These are phyloP conservation scores for Stylonectria norvegica DNA, from an alignment of 2,329 filamentous ascomycete genomes.

Conservation along the genomic window DNA sequence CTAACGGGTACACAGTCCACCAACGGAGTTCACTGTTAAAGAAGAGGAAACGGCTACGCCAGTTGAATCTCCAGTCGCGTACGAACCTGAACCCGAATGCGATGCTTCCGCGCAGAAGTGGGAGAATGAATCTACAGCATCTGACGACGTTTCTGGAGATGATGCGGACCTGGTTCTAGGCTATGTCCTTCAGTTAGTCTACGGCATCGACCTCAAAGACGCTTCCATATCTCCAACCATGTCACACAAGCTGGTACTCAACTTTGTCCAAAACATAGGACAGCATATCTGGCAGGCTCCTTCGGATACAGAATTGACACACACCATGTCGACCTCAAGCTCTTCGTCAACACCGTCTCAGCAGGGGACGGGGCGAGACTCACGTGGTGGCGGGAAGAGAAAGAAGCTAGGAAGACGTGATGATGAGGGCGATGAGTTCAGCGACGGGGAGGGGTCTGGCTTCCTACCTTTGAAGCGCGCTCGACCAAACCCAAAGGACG, in stretches of 20 bases:
- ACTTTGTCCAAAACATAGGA: constrained; percentile 33
- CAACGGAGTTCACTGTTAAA: constrained; percentile 18
- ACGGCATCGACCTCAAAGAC: constrained; percentile 37
- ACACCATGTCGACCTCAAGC: constrained; percentile 31
- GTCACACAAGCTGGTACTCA: constrained; percentile 31
- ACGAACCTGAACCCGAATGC: constrained; percentile 5
- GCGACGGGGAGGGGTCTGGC: constrained; percentile 33
- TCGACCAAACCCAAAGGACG: constrained; percentile 32
- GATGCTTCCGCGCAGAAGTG: constrained; percentile 12
- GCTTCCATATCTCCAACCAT: constrained; percentile 25
- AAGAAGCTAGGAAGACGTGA: constrained; percentile 34
- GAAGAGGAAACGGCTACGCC: constrained; percentile 19
- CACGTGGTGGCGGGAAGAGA: constrained; percentile 30
- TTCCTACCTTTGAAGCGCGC: constrained; percentile 29
- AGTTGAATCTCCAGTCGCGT: constrained; percentile 8
- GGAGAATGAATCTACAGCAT: constrained; percentile 21
- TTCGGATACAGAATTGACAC: constrained; percentile 28
- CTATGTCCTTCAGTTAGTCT: constrained; percentile 36
- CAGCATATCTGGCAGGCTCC: constrained; percentile 32
- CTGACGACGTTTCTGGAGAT: constrained; percentile 31
- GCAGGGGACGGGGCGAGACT: constrained; percentile 19
- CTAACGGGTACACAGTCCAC: constrained; percentile 14
- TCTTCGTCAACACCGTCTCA: constrained; percentile 31
- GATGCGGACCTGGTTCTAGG: constrained; percentile 35
- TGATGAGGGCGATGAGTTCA: constrained; percentile 34